Base-by-base conservation (phyloP, 495 filamentous ascomycete species). In the Rhypophila decipiens region DNA sequence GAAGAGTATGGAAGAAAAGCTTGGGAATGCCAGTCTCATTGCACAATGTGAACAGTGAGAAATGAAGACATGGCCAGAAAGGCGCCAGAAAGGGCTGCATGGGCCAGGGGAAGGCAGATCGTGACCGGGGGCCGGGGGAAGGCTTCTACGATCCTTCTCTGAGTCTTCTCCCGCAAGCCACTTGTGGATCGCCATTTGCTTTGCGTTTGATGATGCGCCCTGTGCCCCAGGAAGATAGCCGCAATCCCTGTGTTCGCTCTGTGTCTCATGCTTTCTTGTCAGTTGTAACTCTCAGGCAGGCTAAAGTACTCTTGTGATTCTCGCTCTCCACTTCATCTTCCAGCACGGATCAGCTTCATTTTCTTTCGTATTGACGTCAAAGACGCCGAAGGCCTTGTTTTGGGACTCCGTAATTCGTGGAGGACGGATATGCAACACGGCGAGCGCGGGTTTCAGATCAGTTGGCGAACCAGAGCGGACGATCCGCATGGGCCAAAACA, bases 111-210 rank as follows among this genome's bases (percentile, higher is more conserved):
- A 18, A 24, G 41, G 24, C 21, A 33, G 15, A 37, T 31, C 12
- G 43, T 18, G 20, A 27, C 15, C 10, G 19, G 17, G 42, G 20
- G 15, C 7, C 5, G 17, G 8, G 2, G 39, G 22, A 11, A 47
- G 24, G 50, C 52, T 54, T 54, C 52, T 42, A 54, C 46, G 13
- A 18, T 13, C 42, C 52, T 54, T 54, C 52, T 29, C 11, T 35
- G 17, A 54, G 33, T 35, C 47, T 54, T 54, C 52, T 54, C 52
- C 47, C 52, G 52, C 51, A 17, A 18, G 29, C 43, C 7, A 31
- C 27, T 13, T 7, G 13, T 13, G 7, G 27, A 31, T 31, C 7
- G 27, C 27, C 27, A 31, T 31, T 31, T 31, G 7, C 27, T 7
- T 31, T 31, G 47, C n/a, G 31, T 33, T 38, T 50, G 39, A 29